A percentile compares a stretch with the other conserved stretches of the same genome.
Conservation (phyloP, 345 rosid genomes). For the Microthlaspi erraticum region DNA sequence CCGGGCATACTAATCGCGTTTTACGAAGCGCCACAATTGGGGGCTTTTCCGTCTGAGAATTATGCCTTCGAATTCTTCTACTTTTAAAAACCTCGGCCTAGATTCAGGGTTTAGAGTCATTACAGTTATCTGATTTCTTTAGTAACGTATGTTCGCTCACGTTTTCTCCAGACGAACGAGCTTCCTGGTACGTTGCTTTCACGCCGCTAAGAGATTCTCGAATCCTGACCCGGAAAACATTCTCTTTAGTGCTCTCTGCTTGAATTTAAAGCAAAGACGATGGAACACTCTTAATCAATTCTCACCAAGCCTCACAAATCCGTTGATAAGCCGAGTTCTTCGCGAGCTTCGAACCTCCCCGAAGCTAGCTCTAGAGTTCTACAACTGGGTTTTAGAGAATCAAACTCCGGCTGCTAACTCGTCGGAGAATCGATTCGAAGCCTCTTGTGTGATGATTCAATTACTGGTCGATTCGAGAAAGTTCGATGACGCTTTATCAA, state of each 20-base stretch:
- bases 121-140: not conserved
- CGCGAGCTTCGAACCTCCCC: slow-evolving; percentile 60
- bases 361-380: slow-evolving; percentile 60
- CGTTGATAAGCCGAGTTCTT: slow-evolving; percentile 54
- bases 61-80: slow-evolving; percentile 14
- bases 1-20: slow-evolving; percentile 3
- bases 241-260: slow-evolving; percentile 58
- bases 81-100: slow-evolving; percentile 5
- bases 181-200: slow-evolving; percentile 50
- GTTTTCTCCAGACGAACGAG: slow-evolving; percentile 42
- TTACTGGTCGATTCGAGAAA: slow-evolving; percentile 54
- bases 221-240: slow-evolving; percentile 54
- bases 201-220: slow-evolving; percentile 49
- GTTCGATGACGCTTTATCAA: slow-evolving; percentile 55
- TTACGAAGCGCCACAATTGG: not conserved
- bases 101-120: slow-evolving; percentile 4
- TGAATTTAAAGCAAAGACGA: slow-evolving; percentile 63
- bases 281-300: slow-evolving; percentile 61
- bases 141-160: slow-evolving; percentile 38
- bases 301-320: slow-evolving; percentile 51
- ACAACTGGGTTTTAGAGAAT: slow-evolving; percentile 51
- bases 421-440: slow-evolving; percentile 46
- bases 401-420: slow-evolving; percentile 29
- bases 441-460: slow-evolving; percentile 58
- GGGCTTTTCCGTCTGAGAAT: not conserved